These are phyloP conservation scores for Penicillium waksmanii DNA, from an alignment of 495 filamentous ascomycete species.

Conservation along the genomic window DNA sequence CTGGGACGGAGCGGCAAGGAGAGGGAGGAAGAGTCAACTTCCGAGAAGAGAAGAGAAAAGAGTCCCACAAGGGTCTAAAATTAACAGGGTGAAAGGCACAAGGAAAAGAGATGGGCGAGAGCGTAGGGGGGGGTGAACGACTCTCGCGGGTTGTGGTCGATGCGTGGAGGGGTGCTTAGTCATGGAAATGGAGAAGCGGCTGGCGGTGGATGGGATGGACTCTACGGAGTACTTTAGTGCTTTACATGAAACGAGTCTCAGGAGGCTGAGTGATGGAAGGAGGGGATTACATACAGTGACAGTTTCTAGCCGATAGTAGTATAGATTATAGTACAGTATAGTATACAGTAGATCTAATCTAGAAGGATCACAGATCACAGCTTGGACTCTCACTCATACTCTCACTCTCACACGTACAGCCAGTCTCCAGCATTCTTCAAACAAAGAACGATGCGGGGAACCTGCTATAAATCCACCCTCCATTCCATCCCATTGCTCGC, in stretches of 20 bases:
- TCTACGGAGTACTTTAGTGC: background rate
- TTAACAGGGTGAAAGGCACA: slow-evolving; percentile 9
- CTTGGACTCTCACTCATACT: background rate
- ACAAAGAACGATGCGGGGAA: slow-evolving; percentile 1
- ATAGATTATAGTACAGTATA: background rate
- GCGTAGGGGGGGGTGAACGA: slow-evolving; percentile 10
- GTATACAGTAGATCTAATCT: no score
- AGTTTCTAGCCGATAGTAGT: background rate
- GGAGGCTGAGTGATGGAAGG: no score
- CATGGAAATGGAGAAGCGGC: background rate
- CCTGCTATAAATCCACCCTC: background rate
- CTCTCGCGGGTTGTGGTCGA: slow-evolving; percentile 1
- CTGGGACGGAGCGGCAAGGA: slow-evolving; percentile 22
- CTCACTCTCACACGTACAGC: background rate
- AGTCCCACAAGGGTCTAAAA: slow-evolving; percentile 1
- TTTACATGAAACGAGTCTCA: background rate
- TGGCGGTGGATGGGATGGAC: background rate
- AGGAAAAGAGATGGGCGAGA: slow-evolving; percentile 16
- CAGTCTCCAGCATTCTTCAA: background rate
- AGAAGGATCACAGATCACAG: no score
- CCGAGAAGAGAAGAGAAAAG: slow-evolving; percentile 11
- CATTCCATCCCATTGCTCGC: background rate
- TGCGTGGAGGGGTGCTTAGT: slow-evolving; percentile 5
- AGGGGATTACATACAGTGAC: no score
- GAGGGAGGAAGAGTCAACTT: slow-evolving; percentile 26